These are phyloP conservation scores for Echinosophora koreensis DNA, from an alignment of 306 rosid species.

Conservation along the genomic window DNA sequence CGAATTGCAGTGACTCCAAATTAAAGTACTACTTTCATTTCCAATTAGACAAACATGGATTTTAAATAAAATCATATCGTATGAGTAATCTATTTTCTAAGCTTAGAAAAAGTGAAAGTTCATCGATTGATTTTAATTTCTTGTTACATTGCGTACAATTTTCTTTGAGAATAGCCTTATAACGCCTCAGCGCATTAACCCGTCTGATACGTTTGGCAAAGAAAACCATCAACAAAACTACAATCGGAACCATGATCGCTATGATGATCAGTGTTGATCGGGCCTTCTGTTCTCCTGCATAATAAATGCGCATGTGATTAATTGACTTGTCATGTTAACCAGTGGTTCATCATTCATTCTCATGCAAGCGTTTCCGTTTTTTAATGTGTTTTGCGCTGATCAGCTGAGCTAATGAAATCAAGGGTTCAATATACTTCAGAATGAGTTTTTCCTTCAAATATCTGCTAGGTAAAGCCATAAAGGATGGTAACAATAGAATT, in stretches of 20 bases:
- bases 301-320: not conserved
- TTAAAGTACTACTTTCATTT: conserved; percentile 20
- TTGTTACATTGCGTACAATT: conserved; percentile 15
- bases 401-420: not conserved
- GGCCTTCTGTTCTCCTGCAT: not conserved
- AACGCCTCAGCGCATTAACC: not conserved
- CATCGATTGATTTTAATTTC: not conserved
- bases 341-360: not conserved
- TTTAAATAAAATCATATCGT: not conserved
- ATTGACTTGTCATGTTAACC: not conserved
- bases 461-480: not conserved
- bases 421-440: not conserved
- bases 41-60: conserved; percentile 22
- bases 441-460: not conserved
- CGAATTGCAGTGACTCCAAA: conserved; percentile 38
- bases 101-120: not conserved
- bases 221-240: not conserved
- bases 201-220: not conserved
- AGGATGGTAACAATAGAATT: not conserved
- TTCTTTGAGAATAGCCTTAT: conserved; percentile 25
- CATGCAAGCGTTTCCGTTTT: not conserved
- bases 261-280: not conserved
- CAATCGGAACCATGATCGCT: not conserved
- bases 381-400: not conserved
- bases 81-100: not conserved